Evolutionary conservation across 2,329 filamentous ascomycete genomes (phyloP).

Genomic region (Stagonosporopsis cucurbitacearum): DNA sequence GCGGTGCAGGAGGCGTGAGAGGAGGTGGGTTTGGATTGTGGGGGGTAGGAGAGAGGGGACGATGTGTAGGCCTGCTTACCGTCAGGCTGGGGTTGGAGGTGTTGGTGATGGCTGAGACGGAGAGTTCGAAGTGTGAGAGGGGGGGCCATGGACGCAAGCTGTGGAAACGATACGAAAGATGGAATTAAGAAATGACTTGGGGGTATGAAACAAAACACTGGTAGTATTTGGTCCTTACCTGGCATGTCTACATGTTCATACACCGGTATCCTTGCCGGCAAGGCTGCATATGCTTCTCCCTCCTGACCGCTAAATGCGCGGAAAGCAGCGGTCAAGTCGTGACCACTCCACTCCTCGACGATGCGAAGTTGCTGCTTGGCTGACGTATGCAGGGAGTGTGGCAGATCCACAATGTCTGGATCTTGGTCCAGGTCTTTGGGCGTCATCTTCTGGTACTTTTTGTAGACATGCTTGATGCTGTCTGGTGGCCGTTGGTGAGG

Average conservation of each 20-base stretch:
- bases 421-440: conserved; percentile 57
- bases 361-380: conserved; percentile 29
- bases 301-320: conserved; percentile 30
- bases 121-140: background rate
- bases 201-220: background rate
- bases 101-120: background rate
- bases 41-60: conserved; percentile 76
- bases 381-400: conserved; percentile 36
- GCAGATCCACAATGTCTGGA: conserved; percentile 52
- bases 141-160: background rate
- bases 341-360: conserved; percentile 27
- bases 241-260: conserved; percentile 72
- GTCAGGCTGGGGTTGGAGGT: conserved; percentile 21
- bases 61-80: conserved; percentile 73
- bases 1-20: conserved; percentile 76
- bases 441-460: conserved; percentile 71
- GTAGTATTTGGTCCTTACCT: conserved; percentile 57
- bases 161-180: background rate
- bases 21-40: conserved; percentile 69
- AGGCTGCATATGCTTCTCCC: conserved; percentile 5
- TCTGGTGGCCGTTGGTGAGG: conserved; percentile 80
- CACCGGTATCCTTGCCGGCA: conserved; percentile 43
- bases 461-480: conserved; percentile 74
- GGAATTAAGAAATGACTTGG: too few species aligned
- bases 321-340: conserved; percentile 33